Evolutionary conservation across 129 eudicot genomes (phyloP).

Genomic region (Centaurea solstitialis): DNA sequence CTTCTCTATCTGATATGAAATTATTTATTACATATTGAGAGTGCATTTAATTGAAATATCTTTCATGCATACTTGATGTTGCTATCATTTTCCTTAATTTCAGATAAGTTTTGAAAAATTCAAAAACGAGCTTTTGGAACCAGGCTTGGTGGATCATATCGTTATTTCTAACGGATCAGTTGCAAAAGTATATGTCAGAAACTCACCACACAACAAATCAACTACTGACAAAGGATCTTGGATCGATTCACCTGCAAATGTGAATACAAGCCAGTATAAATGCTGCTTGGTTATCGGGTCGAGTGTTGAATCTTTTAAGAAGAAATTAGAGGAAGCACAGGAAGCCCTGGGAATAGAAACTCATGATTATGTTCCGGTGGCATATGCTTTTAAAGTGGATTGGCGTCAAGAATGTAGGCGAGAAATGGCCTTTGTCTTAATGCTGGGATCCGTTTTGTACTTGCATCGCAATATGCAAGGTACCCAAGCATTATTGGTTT

Average conservation of each 20-base stretch:
- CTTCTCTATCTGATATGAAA: background rate
- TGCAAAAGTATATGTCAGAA: conserved; percentile 71
- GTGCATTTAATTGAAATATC: background rate
- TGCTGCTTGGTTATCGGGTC: conserved; percentile 63
- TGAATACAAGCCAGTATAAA: conserved; percentile 54
- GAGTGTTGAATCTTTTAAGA: conserved; percentile 72
- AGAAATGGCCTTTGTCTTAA: conserved; percentile 63
- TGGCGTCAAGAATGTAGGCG: conserved; percentile 75
- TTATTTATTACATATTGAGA: background rate
- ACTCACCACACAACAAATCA: conserved; percentile 54
- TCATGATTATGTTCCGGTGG: conserved; percentile 67
- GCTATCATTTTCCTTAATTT: conserved; percentile 2
- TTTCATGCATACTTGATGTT: background rate
- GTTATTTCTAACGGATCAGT: conserved; percentile 69
- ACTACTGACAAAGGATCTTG: conserved; percentile 41
- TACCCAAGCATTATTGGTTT: no score
- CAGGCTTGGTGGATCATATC: conserved; percentile 72
- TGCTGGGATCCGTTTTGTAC: conserved; percentile 59
- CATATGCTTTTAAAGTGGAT: conserved; percentile 60
- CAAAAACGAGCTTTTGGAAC: conserved; percentile 76
- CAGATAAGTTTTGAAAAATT: conserved; percentile 81
- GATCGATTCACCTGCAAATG: conserved; percentile 45
- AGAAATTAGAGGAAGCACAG: conserved; percentile 75
- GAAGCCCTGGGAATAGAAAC: conserved; percentile 64
- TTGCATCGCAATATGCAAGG: conserved; percentile 73